A percentile compares a stretch with the other conserved stretches of the same genome.
Evolutionary conservation across 2,329 filamentous ascomycete species (phyloP).

Genomic region (Penicillium sp.): DNA sequence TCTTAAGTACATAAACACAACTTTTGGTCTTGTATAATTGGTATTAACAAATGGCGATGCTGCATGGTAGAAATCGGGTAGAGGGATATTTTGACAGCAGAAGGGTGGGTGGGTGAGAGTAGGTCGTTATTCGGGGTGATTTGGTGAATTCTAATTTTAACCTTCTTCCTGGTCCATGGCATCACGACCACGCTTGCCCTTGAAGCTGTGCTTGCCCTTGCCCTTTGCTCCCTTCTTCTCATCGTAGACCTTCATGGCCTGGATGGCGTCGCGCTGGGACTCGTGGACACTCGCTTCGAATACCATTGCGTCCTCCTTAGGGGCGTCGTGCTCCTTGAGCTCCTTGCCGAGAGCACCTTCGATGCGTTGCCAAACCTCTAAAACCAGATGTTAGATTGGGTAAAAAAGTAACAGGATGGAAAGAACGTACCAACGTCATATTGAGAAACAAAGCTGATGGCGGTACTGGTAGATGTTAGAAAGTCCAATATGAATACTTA

Average conservation of each 20-base stretch:
- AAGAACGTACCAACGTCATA: slow-evolving; percentile 65
- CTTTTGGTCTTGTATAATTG: too few relatives aligned
- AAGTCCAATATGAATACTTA: background rate
- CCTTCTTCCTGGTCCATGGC: slow-evolving; percentile 78
- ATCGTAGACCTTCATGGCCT: slow-evolving; percentile 78
- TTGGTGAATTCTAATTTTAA: slow-evolving; percentile 35
- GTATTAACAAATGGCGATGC: background rate
- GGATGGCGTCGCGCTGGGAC: slow-evolving; percentile 76
- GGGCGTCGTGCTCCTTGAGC: slow-evolving; percentile 66
- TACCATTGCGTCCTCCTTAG: slow-evolving; percentile 83
- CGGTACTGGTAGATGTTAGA: background rate
- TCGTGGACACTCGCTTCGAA: slow-evolving; percentile 73
- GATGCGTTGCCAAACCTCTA: slow-evolving; percentile 75
- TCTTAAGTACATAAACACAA: too few relatives aligned
- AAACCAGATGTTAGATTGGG: background rate
- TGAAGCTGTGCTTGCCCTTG: slow-evolving; percentile 49
- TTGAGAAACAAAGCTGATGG: slow-evolving; percentile 72
- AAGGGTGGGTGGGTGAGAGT: too few relatives aligned
- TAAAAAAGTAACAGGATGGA: too few relatives aligned
- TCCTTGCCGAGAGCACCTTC: slow-evolving; percentile 80
- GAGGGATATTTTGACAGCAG: too few relatives aligned
- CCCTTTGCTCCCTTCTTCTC: slow-evolving; percentile 63
- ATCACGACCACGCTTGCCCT: slow-evolving; percentile 59
- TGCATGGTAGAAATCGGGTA: too few relatives aligned
- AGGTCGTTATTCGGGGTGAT: too few relatives aligned